Conservation (phyloP, 2,329 filamentous ascomycete genomes). For the Cercospora beticola region DNA sequence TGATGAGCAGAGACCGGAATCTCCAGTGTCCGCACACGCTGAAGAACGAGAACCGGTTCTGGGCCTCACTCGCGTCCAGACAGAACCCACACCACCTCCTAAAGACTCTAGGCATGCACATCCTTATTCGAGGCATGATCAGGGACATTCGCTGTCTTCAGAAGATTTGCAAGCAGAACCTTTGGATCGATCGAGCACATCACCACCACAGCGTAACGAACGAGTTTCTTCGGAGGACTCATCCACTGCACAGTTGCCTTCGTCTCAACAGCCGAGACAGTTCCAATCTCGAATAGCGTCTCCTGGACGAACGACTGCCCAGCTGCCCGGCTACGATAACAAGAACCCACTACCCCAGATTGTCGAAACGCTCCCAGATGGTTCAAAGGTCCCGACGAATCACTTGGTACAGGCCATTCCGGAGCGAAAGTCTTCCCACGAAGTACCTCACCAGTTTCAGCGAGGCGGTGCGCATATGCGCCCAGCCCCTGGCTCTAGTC, state of each 20-base stretch:
- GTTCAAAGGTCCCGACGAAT: slow-evolving; percentile 34
- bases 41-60: slow-evolving; percentile 46
- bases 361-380: slow-evolving; percentile 57
- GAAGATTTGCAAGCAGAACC: slow-evolving; percentile 29
- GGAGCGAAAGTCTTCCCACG: slow-evolving; percentile 52
- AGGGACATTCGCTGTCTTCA: slow-evolving; percentile 34
- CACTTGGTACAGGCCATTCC: slow-evolving; percentile 41
- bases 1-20: slow-evolving; percentile 52
- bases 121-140: slow-evolving; percentile 58
- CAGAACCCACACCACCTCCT: slow-evolving; percentile 63
- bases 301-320: slow-evolving; percentile 57
- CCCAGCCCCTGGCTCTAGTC: slow-evolving; percentile 37
- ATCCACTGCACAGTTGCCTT: slow-evolving; percentile 37
- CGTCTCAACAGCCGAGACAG: slow-evolving; percentile 44
- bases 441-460: slow-evolving; percentile 34
- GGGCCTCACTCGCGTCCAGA: slow-evolving; percentile 63
- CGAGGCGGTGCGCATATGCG: slow-evolving; percentile 38
- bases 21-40: slow-evolving; percentile 43
- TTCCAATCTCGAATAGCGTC: slow-evolving; percentile 58
- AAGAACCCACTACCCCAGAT: slow-evolving; percentile 56
- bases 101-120: slow-evolving; percentile 51
- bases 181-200: slow-evolving; percentile 8
- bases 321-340: slow-evolving; percentile 49
- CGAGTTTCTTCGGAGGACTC: slow-evolving; percentile 24
- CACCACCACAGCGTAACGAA: slow-evolving; percentile 15